Evolutionary conservation across 179 eudicot genomes (phyloP).

Genomic region (Beta macrorhiza): DNA sequence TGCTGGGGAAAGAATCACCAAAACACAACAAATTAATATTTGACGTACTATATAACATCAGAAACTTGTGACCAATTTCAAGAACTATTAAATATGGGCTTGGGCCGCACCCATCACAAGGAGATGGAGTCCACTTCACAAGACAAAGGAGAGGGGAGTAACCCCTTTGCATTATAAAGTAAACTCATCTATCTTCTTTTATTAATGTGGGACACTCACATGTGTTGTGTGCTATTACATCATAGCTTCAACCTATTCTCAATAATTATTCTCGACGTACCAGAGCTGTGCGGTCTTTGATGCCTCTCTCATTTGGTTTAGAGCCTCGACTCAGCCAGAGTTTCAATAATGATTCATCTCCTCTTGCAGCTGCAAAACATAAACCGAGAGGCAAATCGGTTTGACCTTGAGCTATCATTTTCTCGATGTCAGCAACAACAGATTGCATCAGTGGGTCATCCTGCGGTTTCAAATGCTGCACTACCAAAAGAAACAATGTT

Average conservation of each 20-base stretch:
- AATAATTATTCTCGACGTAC: constrained; percentile 26
- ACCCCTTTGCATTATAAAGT: no score
- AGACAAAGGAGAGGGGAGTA: no score
- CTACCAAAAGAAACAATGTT: no score
- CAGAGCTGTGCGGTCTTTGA: constrained; percentile 65
- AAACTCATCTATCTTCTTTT: no score
- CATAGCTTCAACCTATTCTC: no score
- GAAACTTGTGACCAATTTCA: no score
- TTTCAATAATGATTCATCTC: constrained; percentile 56
- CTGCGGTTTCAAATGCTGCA: constrained; percentile 54
- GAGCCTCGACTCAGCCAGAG: constrained; percentile 53
- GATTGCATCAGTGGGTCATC: constrained; percentile 43
- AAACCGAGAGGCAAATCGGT: constrained; percentile 73
- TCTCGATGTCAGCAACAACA: constrained; percentile 49
- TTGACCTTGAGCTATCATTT: constrained; percentile 67
- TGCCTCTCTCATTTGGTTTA: constrained; percentile 63
- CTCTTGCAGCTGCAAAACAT: constrained; percentile 67
- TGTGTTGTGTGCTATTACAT: no score
- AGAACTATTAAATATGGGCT: no score
- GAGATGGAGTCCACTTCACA: no score
- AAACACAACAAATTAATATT: background rate
- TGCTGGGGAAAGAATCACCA: constrained; percentile 41
- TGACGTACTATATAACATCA: background rate
- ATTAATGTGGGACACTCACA: no score
- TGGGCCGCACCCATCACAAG: no score